phyloP scores from a whole-genome alignment of 2,329 filamentous ascomycete genomes.

The Penicillium thymicola region DNA sequence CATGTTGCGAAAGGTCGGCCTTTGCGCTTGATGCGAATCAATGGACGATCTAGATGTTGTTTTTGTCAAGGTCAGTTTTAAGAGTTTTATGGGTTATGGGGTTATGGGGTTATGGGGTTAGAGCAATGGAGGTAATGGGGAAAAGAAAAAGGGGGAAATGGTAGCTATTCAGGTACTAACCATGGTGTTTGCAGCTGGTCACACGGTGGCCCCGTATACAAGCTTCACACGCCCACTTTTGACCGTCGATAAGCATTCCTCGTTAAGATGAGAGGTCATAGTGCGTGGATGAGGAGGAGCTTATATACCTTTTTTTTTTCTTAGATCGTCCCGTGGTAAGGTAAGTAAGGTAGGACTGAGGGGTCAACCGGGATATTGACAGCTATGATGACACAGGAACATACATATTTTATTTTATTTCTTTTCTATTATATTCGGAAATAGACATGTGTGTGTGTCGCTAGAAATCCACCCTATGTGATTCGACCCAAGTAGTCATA shows the following conservation, averaged over 20 bases:
- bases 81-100: neutral
- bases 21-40: conserved; percentile 95
- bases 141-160: neutral
- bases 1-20: conserved; percentile 95
- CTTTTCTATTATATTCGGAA: neutral
- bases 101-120: neutral
- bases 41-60: conserved; percentile 66
- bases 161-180: conserved; percentile 55
- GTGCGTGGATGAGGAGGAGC: neutral
- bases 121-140: neutral
- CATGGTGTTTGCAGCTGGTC: conserved; percentile 91
- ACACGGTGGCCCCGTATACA: conserved; percentile 96
- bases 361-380: conserved; percentile 6
- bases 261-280: conserved; percentile 13
- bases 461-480: conserved; percentile 4
- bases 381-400: conserved; percentile 9
- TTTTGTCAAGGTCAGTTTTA: neutral
- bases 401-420: neutral
- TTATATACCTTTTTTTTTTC: conserved; percentile 20
- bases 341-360: conserved; percentile 10
- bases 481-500: conserved; percentile 15
- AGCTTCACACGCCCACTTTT: conserved; percentile 95
- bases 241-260: conserved; percentile 79
- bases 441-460: conserved; percentile 9
- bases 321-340: neutral